Conservation (phyloP, 441 rosid genomes). For the Erodium moschatum region DNA sequence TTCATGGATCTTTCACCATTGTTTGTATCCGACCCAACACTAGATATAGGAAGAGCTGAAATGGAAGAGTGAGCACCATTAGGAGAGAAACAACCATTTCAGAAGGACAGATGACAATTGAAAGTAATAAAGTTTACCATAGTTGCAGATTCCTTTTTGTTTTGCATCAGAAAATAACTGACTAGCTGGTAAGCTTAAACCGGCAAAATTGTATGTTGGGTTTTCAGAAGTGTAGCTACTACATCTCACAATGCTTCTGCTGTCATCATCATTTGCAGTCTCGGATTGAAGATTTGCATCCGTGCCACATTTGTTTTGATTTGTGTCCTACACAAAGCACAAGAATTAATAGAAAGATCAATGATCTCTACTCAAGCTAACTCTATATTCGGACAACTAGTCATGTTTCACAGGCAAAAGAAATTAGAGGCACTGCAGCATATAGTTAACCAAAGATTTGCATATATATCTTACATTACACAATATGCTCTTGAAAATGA, state of each 20-base stretch:
- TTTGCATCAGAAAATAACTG: slow-evolving; percentile 15
- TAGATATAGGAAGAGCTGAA: slow-evolving; percentile 14
- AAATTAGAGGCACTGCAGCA: background rate
- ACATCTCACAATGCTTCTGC: background rate
- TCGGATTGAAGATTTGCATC: slow-evolving; percentile 33
- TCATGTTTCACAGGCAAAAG: background rate
- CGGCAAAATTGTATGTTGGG: slow-evolving; percentile 10
- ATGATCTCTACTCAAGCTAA: background rate
- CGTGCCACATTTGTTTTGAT: slow-evolving; percentile 24
- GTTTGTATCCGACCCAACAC: slow-evolving; percentile 17
- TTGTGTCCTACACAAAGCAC: slow-evolving; percentile 17
- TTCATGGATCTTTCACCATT: background rate
- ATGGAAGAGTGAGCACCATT: slow-evolving; percentile 10
- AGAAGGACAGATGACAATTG: slow-evolving; percentile 11
- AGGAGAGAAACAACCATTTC: slow-evolving; percentile 10
- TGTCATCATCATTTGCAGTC: slow-evolving; percentile 7
- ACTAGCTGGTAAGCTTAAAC: slow-evolving; percentile 14
- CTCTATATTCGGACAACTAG: background rate
- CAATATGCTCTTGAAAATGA: too few relatives aligned
- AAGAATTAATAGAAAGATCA: slow-evolving; percentile 5
- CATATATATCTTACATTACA: too few relatives aligned
- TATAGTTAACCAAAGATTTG: background rate
- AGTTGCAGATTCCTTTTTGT: slow-evolving; percentile 7
- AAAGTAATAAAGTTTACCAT: slow-evolving; percentile 9
- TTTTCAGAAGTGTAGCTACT: slow-evolving; percentile 11